Conservation (phyloP, 2,329 filamentous ascomycete species). For the Ceratocystis huliohia region DNA sequence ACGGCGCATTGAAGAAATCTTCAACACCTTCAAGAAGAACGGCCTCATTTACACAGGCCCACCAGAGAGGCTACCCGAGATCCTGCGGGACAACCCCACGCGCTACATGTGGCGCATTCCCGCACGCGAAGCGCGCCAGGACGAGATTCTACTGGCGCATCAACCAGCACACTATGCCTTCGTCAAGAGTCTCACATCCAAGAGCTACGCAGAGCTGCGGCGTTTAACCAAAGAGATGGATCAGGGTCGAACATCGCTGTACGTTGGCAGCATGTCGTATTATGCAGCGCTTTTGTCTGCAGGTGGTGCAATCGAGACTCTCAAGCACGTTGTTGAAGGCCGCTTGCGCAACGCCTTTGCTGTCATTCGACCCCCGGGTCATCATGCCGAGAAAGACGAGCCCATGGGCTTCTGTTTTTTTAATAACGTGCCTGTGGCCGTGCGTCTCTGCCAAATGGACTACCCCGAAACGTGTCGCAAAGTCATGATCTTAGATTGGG, state of each 20-base stretch:
- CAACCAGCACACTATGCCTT: constrained; percentile 64
- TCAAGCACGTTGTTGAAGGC: constrained; percentile 72
- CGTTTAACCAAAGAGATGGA: constrained; percentile 49
- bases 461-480: constrained; percentile 74
- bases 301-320: constrained; percentile 90
- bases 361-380: constrained; percentile 85
- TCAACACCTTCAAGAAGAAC: constrained; percentile 70
- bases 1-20: constrained; percentile 81
- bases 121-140: constrained; percentile 60
- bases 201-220: constrained; percentile 53
- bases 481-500: constrained; percentile 88
- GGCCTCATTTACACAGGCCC: constrained; percentile 59
- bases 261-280: constrained; percentile 71
- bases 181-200: constrained; percentile 47
- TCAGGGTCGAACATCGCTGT: constrained; percentile 60
- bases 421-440: constrained; percentile 91
- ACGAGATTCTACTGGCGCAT: constrained; percentile 74
- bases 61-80: constrained; percentile 40
- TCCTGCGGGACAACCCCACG: constrained; percentile 42
- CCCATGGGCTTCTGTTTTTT: constrained; percentile 95
- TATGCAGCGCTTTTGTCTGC: constrained; percentile 72
- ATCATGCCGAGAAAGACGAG: constrained; percentile 77
- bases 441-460: constrained; percentile 71
- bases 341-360: constrained; percentile 90
- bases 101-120: constrained; percentile 64